Evolutionary conservation across 2,329 filamentous ascomycete species (phyloP).

Genomic region (Diaporthe helianthi): DNA sequence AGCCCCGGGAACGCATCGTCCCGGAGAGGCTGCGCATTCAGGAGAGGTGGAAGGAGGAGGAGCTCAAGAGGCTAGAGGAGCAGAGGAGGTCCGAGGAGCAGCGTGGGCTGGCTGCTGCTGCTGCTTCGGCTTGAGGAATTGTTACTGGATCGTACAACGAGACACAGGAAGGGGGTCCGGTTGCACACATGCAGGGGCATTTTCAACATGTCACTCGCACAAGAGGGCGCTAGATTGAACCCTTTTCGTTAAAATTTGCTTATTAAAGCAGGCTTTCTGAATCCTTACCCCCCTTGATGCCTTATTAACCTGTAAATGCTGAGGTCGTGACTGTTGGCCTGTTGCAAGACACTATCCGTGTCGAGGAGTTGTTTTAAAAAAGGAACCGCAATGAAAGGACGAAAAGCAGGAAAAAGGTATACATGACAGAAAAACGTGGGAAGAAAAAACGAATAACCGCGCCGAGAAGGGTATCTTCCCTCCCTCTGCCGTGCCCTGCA

Average conservation of each 20-base stretch:
- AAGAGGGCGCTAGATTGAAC: background rate
- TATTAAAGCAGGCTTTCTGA: constrained; percentile 17
- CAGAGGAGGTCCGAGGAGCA: constrained; percentile 48
- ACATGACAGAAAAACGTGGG: background rate
- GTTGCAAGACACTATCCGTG: constrained; percentile 17
- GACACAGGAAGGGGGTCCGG: background rate
- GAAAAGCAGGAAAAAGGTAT: background rate
- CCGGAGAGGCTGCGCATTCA: constrained; percentile 57
- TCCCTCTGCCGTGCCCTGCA: constrained; percentile 15
- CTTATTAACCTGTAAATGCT: constrained; percentile 26
- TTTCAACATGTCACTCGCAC: background rate
- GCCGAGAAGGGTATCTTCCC: constrained; percentile 28
- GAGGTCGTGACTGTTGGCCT: background rate
- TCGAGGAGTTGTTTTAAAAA: background rate
- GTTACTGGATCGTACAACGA: background rate
- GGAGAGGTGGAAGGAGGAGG: constrained; percentile 57
- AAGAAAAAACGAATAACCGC: background rate
- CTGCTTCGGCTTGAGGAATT: constrained; percentile 7
- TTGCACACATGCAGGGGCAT: background rate
- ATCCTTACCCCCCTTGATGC: constrained; percentile 16
- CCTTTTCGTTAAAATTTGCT: background rate
- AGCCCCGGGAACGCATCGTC: constrained; percentile 56
- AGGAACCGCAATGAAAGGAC: background rate
- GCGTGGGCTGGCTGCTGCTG: constrained; percentile 2
- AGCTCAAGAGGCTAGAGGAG: constrained; percentile 56